Evolutionary conservation across 352 stramenopile genomes (phyloP), one percentile per base, ranked within the genome.

Genomic region (Phytopythium oedochilum): DNA sequence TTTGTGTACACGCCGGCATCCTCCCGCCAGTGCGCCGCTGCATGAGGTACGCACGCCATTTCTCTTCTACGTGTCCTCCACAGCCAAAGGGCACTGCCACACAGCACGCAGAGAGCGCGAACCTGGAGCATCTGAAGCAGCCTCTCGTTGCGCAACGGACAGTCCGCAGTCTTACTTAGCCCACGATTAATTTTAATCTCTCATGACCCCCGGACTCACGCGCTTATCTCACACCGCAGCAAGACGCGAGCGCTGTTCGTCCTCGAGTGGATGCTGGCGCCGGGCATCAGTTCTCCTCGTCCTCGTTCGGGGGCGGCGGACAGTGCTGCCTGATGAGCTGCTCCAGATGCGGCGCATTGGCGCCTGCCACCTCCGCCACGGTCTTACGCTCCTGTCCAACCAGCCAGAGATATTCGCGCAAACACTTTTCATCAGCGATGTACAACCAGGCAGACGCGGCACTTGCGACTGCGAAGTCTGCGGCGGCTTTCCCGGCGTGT

Each of bases 261-360:
- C 11, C 2, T 29, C 39, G 6, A 3, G 12, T 4, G 12, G 52
- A 52, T 29, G n/a, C 34, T 34, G 22, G 4, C 0, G 6, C 23
- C 40, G 31, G 23, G 15, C 11, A 1, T 48, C 56, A 87, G 29
- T 50, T 69, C 39, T 86, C 73, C 44, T 86, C 75, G 32, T 86
- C 75, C 25, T 85, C 68, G 50, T 67, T 73, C 26, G 64, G 66
- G 10, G 84, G 57, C 28, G 66, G 65, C n/a, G 73, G 75, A n/a
- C 79, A 53, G 57, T 85, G 65, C 47, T 89, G 75, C 25, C 84
- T 81, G 40, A 88, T 68, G 26, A 87, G 61, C 50, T 78, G 68
- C 53, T 88, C 78, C 35, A 88, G 63, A 43, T 81, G 76, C 15
- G 77, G 79, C 9, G 75, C 73, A 43, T 89, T 88, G 31, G 77